Base-by-base conservation (phyloP, 176 grass and related monocot genomes). In the Carex littledalei region DNA sequence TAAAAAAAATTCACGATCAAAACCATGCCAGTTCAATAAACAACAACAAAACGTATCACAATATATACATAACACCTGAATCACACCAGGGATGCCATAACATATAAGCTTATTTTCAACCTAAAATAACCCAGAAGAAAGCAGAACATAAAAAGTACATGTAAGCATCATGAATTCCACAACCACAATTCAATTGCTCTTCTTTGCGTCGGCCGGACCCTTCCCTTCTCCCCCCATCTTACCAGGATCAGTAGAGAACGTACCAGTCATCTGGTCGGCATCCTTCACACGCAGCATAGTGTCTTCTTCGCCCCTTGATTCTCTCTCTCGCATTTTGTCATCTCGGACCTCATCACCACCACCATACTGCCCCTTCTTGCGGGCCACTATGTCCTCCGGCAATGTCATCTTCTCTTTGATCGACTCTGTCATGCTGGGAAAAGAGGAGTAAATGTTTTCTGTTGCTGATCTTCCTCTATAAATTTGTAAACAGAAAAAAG, bases 211-310 rank as follows among this genome's bases (percentile, higher is more conserved):
- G 1, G 82, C n/a, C 3, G 15, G 56, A 12, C 67, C 79, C 4
- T 67, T 84, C 2, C 80, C 80, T 39, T 84, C 80, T 20, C 55
- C 86, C 15, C 80, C 70, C 22, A 88, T 60, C 71, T 88, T 84
- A 17, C 60, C 86, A 13, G 73, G 39, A 55, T 88, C 86, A 39
- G 61, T 88, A 58, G 79, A 88, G 3, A 70, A 12, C 1, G 60
- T 62, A 52, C 86, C 86, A 15, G 69, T 84, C 71, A 77, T 67
- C 69, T 88, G 81, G 24, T 88, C 81, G 9, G 81, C 81, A 55
- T 84, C 60, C 58, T 88, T 88, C 69, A 67, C 81, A 5, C 69
- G 37, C 54, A 88, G 8, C 68, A 84, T 67, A 35, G 56, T 43
- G 32, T 88, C 81, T 4, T 84, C 86, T 63, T 58, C 41, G 0